Percentiles rank a stretch among this genome's conserved stretches.
Conservation (phyloP, 2,329 filamentous ascomycete species). For the Alternaria ethzedia region DNA sequence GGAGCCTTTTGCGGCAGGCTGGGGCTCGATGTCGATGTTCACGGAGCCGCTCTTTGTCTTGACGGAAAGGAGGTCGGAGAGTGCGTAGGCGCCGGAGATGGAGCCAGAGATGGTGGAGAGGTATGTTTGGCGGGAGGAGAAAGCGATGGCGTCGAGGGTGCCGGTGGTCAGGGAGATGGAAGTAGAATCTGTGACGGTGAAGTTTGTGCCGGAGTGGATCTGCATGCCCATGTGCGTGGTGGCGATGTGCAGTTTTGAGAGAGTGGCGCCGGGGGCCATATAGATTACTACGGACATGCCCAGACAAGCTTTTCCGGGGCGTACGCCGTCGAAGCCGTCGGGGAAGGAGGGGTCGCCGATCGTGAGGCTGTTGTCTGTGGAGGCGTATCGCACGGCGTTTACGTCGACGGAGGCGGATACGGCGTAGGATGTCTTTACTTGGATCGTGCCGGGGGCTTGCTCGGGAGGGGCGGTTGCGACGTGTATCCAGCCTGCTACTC, state of each 20-base stretch:
- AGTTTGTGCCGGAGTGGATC: conserved; percentile 40
- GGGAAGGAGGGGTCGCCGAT: conserved; percentile 36
- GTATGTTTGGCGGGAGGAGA: conserved; percentile 48
- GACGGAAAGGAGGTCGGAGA: conserved; percentile 50
- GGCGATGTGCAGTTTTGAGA: conserved; percentile 45
- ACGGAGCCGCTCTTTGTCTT: conserved; percentile 51
- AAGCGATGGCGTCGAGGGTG: conserved; percentile 40
- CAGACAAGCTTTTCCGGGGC: conserved; percentile 41
- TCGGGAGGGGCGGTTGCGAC: conserved; percentile 42
- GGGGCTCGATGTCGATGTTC: conserved; percentile 49
- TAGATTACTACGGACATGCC: conserved; percentile 48
- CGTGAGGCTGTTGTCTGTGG: conserved; percentile 26
- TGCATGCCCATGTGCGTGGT: conserved; percentile 49
- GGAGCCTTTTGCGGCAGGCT: conserved; percentile 34
- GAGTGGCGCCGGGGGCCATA: conserved; percentile 38
- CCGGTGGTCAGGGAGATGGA: conserved; percentile 44
- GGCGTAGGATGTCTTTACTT: conserved; percentile 46
- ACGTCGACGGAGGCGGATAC: conserved; percentile 43
- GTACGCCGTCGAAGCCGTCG: conserved; percentile 33
- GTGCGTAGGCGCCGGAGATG: conserved; percentile 50
- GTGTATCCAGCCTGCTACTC: conserved; percentile 48
- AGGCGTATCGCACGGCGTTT: conserved; percentile 37
- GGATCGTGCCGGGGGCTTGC: conserved; percentile 47
- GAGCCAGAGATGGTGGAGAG: conserved; percentile 50
- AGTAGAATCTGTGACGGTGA: conserved; percentile 42